These are phyloP conservation scores for Hansenula lynferdii DNA, from an alignment of 1,139 yeast genomes.

Conservation along the genomic window DNA sequence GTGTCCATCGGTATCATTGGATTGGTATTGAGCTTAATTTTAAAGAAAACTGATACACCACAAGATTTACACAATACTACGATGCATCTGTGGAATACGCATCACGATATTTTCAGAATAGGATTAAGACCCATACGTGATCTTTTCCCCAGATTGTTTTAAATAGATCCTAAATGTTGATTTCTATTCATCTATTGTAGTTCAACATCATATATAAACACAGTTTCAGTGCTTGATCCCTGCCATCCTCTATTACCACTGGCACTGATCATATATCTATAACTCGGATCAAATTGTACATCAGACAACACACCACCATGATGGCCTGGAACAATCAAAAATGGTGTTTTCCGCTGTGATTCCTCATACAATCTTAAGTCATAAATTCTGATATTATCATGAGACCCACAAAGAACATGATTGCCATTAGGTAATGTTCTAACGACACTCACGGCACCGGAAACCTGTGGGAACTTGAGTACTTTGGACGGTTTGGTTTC, in stretches of 20 bases:
- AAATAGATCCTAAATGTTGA: not conserved
- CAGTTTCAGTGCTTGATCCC: constrained; percentile 72
- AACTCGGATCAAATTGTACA: constrained; percentile 76
- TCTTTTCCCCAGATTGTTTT: not conserved
- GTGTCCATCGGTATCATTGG: constrained; percentile 11
- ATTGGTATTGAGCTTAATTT: constrained; percentile 7
- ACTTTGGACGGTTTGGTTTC: constrained; percentile 49
- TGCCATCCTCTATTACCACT: constrained; percentile 98
- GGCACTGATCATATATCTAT: constrained; percentile 82
- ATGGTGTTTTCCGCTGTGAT: constrained; percentile 34
- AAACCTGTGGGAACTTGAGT: constrained; percentile 75
- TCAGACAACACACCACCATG: constrained; percentile 67
- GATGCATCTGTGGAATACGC: not conserved
- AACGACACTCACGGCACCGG: constrained; percentile 88
- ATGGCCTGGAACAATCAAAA: constrained; percentile 56
- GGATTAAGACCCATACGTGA: constrained; percentile 1
- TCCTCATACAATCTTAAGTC: constrained; percentile 58
- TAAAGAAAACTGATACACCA: constrained; percentile 23
- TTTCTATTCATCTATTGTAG: constrained; percentile 8
- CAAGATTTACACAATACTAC: constrained; percentile 11
- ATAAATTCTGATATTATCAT: constrained; percentile 84
- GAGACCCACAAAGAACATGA: constrained; percentile 81
- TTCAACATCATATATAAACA: constrained; percentile 71
- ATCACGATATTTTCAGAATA: not conserved
- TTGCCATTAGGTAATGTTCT: constrained; percentile 76